Evolutionary conservation across 1,284 basidiomycete genomes (phyloP).

Genomic region (Apiotrichum sp.): DNA sequence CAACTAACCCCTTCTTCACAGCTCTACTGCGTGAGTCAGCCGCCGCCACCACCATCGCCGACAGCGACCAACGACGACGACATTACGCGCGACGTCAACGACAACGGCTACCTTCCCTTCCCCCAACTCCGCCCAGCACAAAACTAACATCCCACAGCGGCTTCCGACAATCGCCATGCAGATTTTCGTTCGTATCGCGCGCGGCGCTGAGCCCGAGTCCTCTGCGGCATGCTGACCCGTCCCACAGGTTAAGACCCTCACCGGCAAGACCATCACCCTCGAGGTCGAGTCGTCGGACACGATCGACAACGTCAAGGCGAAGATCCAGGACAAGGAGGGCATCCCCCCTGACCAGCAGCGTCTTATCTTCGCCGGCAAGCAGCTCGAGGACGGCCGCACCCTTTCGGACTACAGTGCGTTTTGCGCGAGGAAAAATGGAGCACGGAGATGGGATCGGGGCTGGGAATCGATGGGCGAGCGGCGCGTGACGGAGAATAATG

Average conservation of each 20-base stretch:
- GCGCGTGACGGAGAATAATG: not conserved
- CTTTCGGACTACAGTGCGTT: slow-evolving; percentile 74
- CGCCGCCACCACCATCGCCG: not conserved
- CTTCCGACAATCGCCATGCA: slow-evolving; percentile 1
- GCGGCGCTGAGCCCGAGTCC: too few species aligned
- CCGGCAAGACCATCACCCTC: slow-evolving; percentile 56
- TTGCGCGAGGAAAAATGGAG: not conserved
- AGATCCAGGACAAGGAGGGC: slow-evolving; percentile 58
- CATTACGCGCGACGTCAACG: not conserved
- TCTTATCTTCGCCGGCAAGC: slow-evolving; percentile 91
- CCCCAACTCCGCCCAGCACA: too few species aligned
- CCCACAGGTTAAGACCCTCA: slow-evolving; percentile 40
- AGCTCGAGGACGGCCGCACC: slow-evolving; percentile 93
- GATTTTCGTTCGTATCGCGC: slow-evolving; percentile 4
- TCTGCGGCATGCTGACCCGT: too few species aligned
- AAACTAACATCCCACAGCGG: too few species aligned
- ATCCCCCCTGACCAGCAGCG: slow-evolving; percentile 92
- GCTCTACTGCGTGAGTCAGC: slow-evolving; percentile 1
- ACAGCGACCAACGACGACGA: not conserved
- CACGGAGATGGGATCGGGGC: not conserved
- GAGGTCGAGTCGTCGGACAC: slow-evolving; percentile 57
- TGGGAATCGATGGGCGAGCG: not conserved
- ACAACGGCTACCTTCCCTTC: not conserved
- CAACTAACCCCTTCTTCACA: slow-evolving; percentile 3
- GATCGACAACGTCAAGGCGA: slow-evolving; percentile 58